Evolutionary conservation across 2,329 filamentous ascomycete genomes (phyloP).

Genomic region (Trichoderma sp.): DNA sequence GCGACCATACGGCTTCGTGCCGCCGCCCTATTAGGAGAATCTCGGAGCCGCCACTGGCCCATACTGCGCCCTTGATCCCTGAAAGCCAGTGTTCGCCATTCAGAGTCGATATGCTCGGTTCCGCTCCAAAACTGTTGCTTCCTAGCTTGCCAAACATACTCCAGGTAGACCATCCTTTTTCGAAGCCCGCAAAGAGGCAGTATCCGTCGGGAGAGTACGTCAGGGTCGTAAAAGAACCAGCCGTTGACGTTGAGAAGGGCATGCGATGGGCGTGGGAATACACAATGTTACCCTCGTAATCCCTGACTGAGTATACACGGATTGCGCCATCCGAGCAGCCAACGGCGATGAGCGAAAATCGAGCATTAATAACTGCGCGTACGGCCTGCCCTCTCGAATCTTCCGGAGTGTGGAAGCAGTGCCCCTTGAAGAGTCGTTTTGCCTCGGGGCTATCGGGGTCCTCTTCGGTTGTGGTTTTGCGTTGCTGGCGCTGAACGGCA

Average conservation of each 20-base stretch:
- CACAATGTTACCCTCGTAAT: constrained; percentile 91
- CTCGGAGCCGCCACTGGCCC: constrained; percentile 86
- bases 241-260: constrained; percentile 63
- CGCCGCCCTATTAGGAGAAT: constrained; percentile 69
- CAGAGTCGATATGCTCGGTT: constrained; percentile 58
- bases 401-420: constrained; percentile 81
- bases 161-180: constrained; percentile 93
- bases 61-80: constrained; percentile 73
- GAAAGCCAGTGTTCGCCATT: constrained; percentile 84
- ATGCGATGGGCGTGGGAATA: constrained; percentile 75
- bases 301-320: constrained; percentile 85
- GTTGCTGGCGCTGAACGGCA: constrained; percentile 73
- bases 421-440: constrained; percentile 78
- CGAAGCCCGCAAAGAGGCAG: constrained; percentile 89
- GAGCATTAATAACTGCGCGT: constrained; percentile 82
- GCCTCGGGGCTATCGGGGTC: constrained; percentile 47
- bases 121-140: constrained; percentile 76
- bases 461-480: constrained; percentile 36
- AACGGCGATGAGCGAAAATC: constrained; percentile 89
- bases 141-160: constrained; percentile 93
- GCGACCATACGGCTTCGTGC: constrained; percentile 76
- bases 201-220: constrained; percentile 94
- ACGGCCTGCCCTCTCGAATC: constrained; percentile 59
- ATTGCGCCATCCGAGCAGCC: constrained; percentile 78
- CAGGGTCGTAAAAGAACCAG: constrained; percentile 71